A percentile compares a stretch with the other conserved stretches of the same genome.
phyloP scores from a whole-genome alignment of 2,329 filamentous ascomycete species.

The Orbilia brochopaga region DNA sequence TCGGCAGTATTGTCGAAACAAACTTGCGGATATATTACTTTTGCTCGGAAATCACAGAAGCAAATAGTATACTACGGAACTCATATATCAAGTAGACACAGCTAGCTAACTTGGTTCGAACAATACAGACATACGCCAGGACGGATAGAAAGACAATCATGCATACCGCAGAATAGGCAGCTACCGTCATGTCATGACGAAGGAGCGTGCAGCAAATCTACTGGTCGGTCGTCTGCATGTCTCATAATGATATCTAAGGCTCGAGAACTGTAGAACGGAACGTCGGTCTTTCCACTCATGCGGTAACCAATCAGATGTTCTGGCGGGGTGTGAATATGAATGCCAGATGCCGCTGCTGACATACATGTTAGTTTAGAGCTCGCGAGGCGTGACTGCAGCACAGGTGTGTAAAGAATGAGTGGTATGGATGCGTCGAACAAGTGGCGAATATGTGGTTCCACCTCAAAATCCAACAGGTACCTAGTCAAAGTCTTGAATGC shows the following conservation, averaged over 20 bases:
- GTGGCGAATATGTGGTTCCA: not conserved
- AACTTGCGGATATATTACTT: not conserved
- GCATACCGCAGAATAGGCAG: not conserved
- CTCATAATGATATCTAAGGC: not conserved
- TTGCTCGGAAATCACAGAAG: not conserved
- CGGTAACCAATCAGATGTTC: slow-evolving; percentile 32
- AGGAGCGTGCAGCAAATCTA: too few species aligned
- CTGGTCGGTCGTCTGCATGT: not conserved
- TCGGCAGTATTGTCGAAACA: too few species aligned
- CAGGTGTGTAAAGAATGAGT: not conserved
- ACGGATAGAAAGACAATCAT: not conserved
- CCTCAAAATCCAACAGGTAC: slow-evolving; percentile 5
- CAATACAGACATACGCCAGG: too few species aligned
- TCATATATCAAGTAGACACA: not conserved
- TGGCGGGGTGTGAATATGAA: slow-evolving; percentile 18
- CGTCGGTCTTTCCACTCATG: not conserved
- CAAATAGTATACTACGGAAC: not conserved
- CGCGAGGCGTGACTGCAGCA: slow-evolving; percentile 3
- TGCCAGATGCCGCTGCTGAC: slow-evolving; percentile 49
- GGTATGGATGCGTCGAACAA: not conserved
- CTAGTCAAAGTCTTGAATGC: not conserved
- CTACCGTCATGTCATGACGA: slow-evolving; percentile 3
- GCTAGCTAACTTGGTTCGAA: too few species aligned
- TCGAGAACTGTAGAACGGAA: not conserved
- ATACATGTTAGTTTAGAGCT: slow-evolving; percentile 20